Evolutionary conservation across 2,329 filamentous ascomycete species (phyloP).

Genomic region (Diplodia scrobiculata): DNA sequence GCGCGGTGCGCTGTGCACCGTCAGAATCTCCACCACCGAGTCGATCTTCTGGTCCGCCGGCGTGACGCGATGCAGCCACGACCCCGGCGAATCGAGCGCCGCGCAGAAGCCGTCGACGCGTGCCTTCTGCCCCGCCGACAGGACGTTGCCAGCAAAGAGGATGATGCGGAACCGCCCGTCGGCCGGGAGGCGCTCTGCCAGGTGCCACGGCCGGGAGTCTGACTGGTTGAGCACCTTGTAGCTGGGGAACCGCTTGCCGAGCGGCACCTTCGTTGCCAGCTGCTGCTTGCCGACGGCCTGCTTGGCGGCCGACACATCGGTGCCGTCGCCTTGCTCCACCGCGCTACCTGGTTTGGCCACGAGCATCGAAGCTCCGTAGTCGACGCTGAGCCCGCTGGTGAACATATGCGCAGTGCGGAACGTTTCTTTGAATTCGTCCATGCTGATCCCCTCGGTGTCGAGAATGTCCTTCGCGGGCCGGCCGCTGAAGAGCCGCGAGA

Average conservation of each 20-base stretch:
- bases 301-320: constrained; percentile 42
- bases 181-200: constrained; percentile 59
- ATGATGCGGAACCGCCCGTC: constrained; percentile 63
- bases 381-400: constrained; percentile 59
- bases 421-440: constrained; percentile 64
- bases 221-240: constrained; percentile 63
- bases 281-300: constrained; percentile 41
- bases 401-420: constrained; percentile 64
- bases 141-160: constrained; percentile 64
- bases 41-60: constrained; percentile 46
- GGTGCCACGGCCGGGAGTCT: constrained; percentile 59
- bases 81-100: constrained; percentile 42
- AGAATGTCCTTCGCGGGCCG: constrained; percentile 60
- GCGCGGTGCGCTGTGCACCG: constrained; percentile 60
- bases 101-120: constrained; percentile 55
- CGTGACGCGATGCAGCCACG: constrained; percentile 53
- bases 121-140: constrained; percentile 46
- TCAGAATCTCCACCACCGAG: constrained; percentile 61
- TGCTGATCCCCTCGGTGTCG: constrained; percentile 63
- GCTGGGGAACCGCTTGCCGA: constrained; percentile 62
- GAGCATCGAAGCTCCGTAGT: constrained; percentile 61
- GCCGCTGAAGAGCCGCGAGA: constrained; percentile 52
- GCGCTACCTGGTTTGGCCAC: constrained; percentile 57
- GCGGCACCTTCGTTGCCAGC: constrained; percentile 51
- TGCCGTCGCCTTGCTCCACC: constrained; percentile 52